phyloP scores from a whole-genome alignment of 1,139 yeast species.

The Candida sp. region DNA sequence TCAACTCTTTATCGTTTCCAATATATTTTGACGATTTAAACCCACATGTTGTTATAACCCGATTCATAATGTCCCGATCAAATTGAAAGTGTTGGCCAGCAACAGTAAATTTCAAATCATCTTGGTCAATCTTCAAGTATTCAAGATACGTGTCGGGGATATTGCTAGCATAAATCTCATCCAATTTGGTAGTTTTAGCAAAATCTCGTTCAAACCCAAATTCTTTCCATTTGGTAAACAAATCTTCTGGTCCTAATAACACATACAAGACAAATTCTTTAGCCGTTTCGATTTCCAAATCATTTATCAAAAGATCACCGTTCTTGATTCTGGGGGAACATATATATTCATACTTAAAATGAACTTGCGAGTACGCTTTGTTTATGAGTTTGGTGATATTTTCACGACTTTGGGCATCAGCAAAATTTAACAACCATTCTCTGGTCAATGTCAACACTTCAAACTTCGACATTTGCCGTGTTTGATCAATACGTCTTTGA shows the following conservation, averaged over 20 bases:
- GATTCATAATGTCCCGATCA: conserved; percentile 11
- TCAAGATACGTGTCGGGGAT: conserved; percentile 17
- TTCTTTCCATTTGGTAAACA: conserved; percentile 11
- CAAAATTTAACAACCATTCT: conserved; percentile 18
- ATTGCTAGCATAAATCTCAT: conserved; percentile 25
- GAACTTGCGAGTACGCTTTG: conserved; percentile 46
- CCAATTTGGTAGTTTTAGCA: conserved; percentile 11
- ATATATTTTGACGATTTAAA: conserved; percentile 22
- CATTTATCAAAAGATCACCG: conserved; percentile 20
- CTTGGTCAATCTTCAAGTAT: conserved; percentile 11
- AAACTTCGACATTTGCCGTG: conserved; percentile 5
- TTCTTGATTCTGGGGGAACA: conserved; percentile 38
- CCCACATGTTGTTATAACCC: conserved; percentile 45
- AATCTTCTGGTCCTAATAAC: conserved; percentile 24
- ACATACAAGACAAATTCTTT: conserved; percentile 19
- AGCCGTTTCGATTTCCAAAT: conserved; percentile 17
- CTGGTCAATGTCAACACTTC: conserved; percentile 21
- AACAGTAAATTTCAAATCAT: conserved; percentile 8
- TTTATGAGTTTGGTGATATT: conserved; percentile 30
- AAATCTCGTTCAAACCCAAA: conserved; percentile 20
- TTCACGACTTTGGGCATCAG: conserved; percentile 8
- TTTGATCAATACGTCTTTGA: neutral
- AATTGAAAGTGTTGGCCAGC: conserved; percentile 18
- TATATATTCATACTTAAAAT: conserved; percentile 41
- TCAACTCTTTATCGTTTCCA: conserved; percentile 18